These are phyloP conservation scores for Wallacemonas rigidus DNA, from an alignment of 208 protist species.

Conservation along the genomic window DNA sequence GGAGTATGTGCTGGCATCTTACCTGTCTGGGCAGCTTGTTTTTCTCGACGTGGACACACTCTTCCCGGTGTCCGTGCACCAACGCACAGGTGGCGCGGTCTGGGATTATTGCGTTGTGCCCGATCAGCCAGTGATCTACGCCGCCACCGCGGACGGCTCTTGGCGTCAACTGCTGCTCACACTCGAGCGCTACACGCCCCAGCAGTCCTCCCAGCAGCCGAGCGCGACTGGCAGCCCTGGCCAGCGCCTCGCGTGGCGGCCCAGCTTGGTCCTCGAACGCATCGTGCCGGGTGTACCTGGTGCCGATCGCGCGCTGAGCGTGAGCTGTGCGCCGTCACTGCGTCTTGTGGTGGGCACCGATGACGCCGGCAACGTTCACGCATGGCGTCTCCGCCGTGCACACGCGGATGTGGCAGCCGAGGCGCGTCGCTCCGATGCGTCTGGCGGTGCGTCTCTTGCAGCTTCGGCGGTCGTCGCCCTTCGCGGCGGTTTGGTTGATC, in stretches of 20 bases:
- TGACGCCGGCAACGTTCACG: slow-evolving; percentile 79
- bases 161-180: slow-evolving; percentile 52
- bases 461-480: slow-evolving; percentile 8
- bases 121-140: slow-evolving; percentile 18
- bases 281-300: slow-evolving; percentile 77
- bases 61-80: slow-evolving; percentile 66
- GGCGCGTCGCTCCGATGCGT: neutral
- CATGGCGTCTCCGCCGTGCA: slow-evolving; percentile 53
- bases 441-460: neutral
- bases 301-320: slow-evolving; percentile 80
- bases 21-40: slow-evolving; percentile 83
- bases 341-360: slow-evolving; percentile 72
- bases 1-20: slow-evolving; percentile 58
- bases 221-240: neutral
- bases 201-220: neutral
- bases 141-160: slow-evolving; percentile 46
- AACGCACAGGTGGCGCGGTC: slow-evolving; percentile 82
- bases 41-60: slow-evolving; percentile 75
- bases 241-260: neutral
- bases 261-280: slow-evolving; percentile 49
- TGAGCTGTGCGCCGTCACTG: slow-evolving; percentile 32
- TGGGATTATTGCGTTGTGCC: slow-evolving; percentile 59
- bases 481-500: slow-evolving; percentile 39
- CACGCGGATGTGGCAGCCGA: neutral
- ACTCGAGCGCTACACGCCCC: slow-evolving; percentile 21